Conservation (phyloP, 805 yeast genomes). For the Wickerhamiella musiphila region DNA sequence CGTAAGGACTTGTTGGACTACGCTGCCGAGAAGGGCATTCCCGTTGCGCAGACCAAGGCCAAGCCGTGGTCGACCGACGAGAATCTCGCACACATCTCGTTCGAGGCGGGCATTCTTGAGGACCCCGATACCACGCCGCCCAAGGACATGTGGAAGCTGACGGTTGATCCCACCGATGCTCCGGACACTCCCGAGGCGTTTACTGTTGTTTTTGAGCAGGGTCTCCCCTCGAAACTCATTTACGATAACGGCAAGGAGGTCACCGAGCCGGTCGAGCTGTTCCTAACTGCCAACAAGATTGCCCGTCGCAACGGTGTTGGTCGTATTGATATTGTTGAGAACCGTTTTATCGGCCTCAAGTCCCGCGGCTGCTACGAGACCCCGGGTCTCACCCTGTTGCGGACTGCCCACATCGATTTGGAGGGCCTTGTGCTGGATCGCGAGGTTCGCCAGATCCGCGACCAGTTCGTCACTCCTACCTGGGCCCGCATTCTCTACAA, state of each 20-base stretch:
- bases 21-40: constrained; percentile 81
- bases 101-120: constrained; percentile 98
- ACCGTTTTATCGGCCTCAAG: constrained; percentile 96
- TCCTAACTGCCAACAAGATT: constrained; percentile 79
- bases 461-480: constrained; percentile 82
- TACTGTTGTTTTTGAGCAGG: constrained; percentile 64
- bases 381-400: constrained; percentile 89
- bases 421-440: constrained; percentile 96
- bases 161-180: constrained; percentile 89
- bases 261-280: constrained; percentile 81
- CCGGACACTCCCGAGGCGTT: constrained; percentile 87
- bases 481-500: constrained; percentile 85
- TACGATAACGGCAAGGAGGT: constrained; percentile 41
- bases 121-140: constrained; percentile 99
- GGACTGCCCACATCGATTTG: constrained; percentile 86
- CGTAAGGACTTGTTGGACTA: constrained; percentile 91
- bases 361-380: constrained; percentile 99
- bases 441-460: constrained; percentile 95
- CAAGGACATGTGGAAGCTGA: constrained; percentile 99
- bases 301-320: constrained; percentile 99
- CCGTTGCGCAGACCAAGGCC: constrained; percentile 93
- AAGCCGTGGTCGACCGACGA: constrained; percentile 99
- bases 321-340: constrained; percentile 96
- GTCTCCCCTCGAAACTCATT: constrained; percentile 69
- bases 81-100: constrained; percentile 96